Conservation (phyloP, 106 monocot genomes). For the Acorus calamus region DNA sequence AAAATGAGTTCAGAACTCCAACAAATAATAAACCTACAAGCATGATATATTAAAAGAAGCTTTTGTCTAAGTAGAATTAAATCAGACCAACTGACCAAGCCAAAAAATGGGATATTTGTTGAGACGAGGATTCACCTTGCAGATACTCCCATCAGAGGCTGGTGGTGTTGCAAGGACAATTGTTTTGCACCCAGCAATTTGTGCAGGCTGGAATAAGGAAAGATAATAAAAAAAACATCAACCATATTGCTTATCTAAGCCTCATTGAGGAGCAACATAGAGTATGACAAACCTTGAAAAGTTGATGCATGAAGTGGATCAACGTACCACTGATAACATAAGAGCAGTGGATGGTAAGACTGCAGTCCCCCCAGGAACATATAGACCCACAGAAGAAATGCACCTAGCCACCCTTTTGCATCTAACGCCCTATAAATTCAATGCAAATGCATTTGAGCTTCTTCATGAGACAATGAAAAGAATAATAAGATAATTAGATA, state of each 20-base stretch:
- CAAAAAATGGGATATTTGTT: too few relatives aligned
- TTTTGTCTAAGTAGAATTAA: not conserved
- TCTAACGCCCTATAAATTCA: slow-evolving; percentile 64
- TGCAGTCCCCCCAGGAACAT: slow-evolving; percentile 97
- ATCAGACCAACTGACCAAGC: too few relatives aligned
- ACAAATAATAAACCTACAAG: too few relatives aligned
- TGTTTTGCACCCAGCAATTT: slow-evolving; percentile 93
- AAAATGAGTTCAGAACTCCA: too few relatives aligned
- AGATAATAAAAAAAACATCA: slow-evolving; percentile 11
- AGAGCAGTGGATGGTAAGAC: slow-evolving; percentile 95
- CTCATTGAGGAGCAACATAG: not conserved
- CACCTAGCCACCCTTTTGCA: slow-evolving; percentile 90
- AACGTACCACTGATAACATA: slow-evolving; percentile 89
- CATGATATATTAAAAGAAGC: too few relatives aligned
- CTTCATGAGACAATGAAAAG: not conserved
- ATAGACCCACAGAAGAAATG: slow-evolving; percentile 84
- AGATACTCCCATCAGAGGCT: slow-evolving; percentile 67
- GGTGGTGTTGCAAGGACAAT: slow-evolving; percentile 98
- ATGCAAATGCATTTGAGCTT: not conserved
- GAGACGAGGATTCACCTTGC: slow-evolving; percentile 43
- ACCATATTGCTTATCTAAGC: slow-evolving; percentile 2
- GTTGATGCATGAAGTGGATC: not conserved
- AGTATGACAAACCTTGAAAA: not conserved
- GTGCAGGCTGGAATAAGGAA: slow-evolving; percentile 61
- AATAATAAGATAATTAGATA: not conserved